Evolutionary conservation across 805 yeast species (phyloP).

Genomic region (Candida sonorensis): DNA sequence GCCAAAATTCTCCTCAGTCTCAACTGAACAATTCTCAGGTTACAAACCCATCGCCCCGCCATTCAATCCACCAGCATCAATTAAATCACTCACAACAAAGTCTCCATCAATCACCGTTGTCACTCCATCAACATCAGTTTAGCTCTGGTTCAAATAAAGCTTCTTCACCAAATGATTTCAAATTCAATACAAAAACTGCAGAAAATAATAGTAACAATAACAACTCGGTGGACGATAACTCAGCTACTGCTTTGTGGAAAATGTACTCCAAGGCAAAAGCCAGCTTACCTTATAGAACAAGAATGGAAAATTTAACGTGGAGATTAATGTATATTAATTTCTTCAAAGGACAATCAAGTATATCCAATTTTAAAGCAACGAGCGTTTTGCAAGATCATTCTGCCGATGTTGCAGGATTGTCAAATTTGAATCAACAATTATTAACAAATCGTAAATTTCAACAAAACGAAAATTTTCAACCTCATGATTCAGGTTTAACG

Average conservation of each 20-base stretch:
- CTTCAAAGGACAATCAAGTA: too few relatives aligned
- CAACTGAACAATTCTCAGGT: constrained; percentile 1
- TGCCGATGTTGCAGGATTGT: too few relatives aligned
- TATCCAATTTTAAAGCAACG: too few relatives aligned
- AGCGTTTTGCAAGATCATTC: too few relatives aligned
- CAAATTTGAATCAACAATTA: too few relatives aligned
- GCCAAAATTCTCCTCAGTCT: neutral
- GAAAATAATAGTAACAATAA: neutral
- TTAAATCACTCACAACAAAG: neutral
- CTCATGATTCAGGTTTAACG: too few relatives aligned
- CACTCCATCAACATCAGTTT: too few relatives aligned
- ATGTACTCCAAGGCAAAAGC: constrained; percentile 75
- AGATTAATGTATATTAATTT: constrained; percentile 76
- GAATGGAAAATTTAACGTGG: constrained; percentile 88
- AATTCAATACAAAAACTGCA: too few relatives aligned
- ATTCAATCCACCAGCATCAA: constrained; percentile 2
- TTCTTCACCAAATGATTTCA: neutral
- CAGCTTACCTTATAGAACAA: constrained; percentile 60
- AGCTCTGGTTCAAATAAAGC: neutral
- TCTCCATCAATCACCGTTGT: too few relatives aligned
- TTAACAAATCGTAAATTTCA: too few relatives aligned
- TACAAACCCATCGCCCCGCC: neutral
- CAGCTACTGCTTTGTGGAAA: constrained; percentile 62
- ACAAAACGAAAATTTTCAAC: constrained; percentile 8
- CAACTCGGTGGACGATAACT: constrained; percentile 27